phyloP scores from a whole-genome alignment of 352 stramenopile genomes.

The Peronospora destructor region DNA sequence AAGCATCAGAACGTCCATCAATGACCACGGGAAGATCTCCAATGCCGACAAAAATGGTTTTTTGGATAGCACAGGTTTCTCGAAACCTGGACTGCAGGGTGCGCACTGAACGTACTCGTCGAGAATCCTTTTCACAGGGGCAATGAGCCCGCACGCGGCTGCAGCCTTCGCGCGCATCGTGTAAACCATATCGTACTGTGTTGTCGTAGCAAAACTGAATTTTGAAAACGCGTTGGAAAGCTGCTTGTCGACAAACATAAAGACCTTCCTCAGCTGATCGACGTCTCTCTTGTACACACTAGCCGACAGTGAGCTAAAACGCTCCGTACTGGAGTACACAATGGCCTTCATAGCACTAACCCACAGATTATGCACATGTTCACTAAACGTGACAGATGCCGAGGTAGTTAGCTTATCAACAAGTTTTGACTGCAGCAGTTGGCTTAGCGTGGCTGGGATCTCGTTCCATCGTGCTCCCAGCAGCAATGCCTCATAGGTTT shows the following conservation, averaged over 20 bases:
- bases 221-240: conserved; percentile 49
- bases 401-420: conserved; percentile 27
- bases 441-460: conserved; percentile 54
- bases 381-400: conserved; percentile 20
- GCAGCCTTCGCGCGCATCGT: conserved; percentile 56
- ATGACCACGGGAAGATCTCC: conserved; percentile 50
- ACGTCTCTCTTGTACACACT: conserved; percentile 34
- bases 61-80: conserved; percentile 28
- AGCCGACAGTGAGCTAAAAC: conserved; percentile 42
- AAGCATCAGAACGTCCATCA: conserved; percentile 47
- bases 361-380: conserved; percentile 45
- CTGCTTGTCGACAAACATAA: conserved; percentile 49
- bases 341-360: conserved; percentile 54
- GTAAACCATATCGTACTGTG: conserved; percentile 52
- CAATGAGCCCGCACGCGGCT: conserved; percentile 41
- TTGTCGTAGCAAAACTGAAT: conserved; percentile 32
- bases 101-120: conserved; percentile 49
- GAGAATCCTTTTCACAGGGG: conserved; percentile 41
- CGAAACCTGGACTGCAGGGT: conserved; percentile 8
- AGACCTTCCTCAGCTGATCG: conserved; percentile 50
- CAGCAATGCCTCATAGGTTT: conserved; percentile 58
- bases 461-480: conserved; percentile 56
- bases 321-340: conserved; percentile 51
- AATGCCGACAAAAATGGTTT: conserved; percentile 37
- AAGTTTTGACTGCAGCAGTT: conserved; percentile 45